phyloP scores from a whole-genome alignment of 2,329 filamentous ascomycete species.

The Mollisiaceae sp. region DNA sequence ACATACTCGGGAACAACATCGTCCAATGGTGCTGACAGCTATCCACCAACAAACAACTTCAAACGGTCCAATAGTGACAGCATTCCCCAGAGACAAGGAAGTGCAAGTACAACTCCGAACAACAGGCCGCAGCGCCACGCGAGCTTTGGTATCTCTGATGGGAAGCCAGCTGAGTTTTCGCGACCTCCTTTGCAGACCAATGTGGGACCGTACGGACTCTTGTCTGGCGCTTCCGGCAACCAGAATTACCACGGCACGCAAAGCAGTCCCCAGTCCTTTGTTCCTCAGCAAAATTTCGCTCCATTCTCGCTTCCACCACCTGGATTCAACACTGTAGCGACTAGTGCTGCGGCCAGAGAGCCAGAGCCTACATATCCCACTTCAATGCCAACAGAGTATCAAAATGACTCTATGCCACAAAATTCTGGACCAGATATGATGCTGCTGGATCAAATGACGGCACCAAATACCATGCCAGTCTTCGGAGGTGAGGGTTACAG shows the following conservation, averaged over 20 bases:
- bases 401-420: conserved; percentile 42
- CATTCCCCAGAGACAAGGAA: conserved; percentile 33
- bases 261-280: conserved; percentile 55
- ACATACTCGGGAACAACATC: conserved; percentile 37
- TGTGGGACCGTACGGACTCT: conserved; percentile 55
- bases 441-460: conserved; percentile 65
- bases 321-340: conserved; percentile 53
- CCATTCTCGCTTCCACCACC: conserved; percentile 67
- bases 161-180: conserved; percentile 45
- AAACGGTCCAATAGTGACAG: conserved; percentile 42
- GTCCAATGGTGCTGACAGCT: conserved; percentile 36
- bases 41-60: conserved; percentile 32
- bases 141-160: conserved; percentile 41
- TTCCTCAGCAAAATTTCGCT: conserved; percentile 65
- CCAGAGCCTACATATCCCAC: conserved; percentile 39
- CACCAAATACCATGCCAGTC: conserved; percentile 76
- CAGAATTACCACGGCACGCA: conserved; percentile 50
- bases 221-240: conserved; percentile 58
- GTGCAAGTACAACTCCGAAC: conserved; percentile 25
- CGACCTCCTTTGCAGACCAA: conserved; percentile 54
- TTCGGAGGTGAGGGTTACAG: conserved; percentile 85
- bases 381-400: conserved; percentile 40
- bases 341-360: conserved; percentile 36
- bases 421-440: conserved; percentile 56
- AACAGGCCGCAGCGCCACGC: conserved; percentile 36